Evolutionary conservation across 1,284 basidiomycete species (phyloP).

Genomic region (Ceratobasidium sp.): DNA sequence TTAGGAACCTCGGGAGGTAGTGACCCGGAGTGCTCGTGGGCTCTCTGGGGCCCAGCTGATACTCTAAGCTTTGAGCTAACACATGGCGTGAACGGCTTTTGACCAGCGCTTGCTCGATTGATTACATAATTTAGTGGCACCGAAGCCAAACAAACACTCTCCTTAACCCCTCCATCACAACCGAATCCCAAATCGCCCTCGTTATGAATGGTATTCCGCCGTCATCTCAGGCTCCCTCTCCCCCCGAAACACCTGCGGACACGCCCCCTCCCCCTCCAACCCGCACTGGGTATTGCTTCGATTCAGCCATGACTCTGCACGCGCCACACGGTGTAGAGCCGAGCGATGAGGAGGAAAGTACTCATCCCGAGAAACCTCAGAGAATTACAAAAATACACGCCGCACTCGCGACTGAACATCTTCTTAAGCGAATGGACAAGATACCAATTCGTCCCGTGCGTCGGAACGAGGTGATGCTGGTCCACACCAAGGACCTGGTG

Average conservation of each 20-base stretch:
- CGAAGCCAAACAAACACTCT: no score
- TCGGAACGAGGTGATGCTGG: constrained; percentile 85
- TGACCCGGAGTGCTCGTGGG: no score
- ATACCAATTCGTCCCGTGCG: constrained; percentile 81
- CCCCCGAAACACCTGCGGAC: constrained; percentile 19
- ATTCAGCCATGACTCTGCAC: constrained; percentile 89
- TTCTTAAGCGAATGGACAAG: constrained; percentile 80
- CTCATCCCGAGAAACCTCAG: constrained; percentile 90
- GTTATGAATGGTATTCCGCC: constrained; percentile 13
- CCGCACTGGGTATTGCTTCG: constrained; percentile 85
- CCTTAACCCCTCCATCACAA: background rate
- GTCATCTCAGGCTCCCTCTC: constrained; percentile 32
- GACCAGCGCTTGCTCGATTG: no score
- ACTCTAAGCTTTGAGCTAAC: no score
- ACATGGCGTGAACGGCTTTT: no score
- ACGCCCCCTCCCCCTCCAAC: constrained; percentile 24
- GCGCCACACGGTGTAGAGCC: constrained; percentile 60
- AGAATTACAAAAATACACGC: constrained; percentile 87
- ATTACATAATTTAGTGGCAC: no score
- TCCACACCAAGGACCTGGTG: constrained; percentile 93
- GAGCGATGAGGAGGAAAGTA: constrained; percentile 57
- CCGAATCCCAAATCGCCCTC: background rate
- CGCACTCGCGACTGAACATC: constrained; percentile 71
- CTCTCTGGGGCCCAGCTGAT: no score
- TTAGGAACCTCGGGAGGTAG: no score